Conservation (phyloP, 1,284 basidiomycete species). For the Trametes pubescens region DNA sequence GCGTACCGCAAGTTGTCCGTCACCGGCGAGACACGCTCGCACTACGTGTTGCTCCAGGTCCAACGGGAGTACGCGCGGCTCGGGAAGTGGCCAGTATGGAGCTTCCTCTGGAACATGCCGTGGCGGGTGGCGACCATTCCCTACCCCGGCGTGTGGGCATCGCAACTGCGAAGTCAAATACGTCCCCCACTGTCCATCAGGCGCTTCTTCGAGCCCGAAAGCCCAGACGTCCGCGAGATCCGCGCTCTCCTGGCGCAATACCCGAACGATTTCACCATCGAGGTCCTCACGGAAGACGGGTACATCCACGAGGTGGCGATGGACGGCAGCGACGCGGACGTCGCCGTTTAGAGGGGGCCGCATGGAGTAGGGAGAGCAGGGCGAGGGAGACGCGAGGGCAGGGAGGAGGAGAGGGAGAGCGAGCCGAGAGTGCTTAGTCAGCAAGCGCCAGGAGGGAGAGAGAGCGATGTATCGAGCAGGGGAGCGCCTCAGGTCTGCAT, state of each 20-base stretch:
- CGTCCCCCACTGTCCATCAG: background rate
- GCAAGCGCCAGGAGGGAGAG: background rate
- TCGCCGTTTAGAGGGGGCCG: conserved; percentile 6
- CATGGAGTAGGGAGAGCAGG: conserved; percentile 3
- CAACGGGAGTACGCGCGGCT: background rate
- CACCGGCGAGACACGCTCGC: background rate
- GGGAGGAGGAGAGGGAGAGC: background rate
- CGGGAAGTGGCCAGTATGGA: background rate
- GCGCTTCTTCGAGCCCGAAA: background rate
- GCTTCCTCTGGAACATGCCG: background rate
- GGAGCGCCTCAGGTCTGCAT: background rate
- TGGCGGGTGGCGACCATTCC: background rate
- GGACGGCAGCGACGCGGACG: conserved; percentile 7
- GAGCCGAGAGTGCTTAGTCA: background rate
- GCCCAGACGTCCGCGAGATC: background rate
- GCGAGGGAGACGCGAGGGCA: background rate
- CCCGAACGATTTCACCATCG: background rate
- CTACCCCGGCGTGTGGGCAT: background rate
- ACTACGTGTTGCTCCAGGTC: conserved; percentile 6
- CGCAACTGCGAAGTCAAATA: background rate
- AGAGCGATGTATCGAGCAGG: background rate
- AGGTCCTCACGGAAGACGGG: background rate
- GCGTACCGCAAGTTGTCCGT: background rate
- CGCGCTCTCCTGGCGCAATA: background rate
- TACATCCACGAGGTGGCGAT: background rate